Evolutionary conservation across 108 stramenopile genomes (phyloP).

Genomic region (Fistulifera solaris): DNA sequence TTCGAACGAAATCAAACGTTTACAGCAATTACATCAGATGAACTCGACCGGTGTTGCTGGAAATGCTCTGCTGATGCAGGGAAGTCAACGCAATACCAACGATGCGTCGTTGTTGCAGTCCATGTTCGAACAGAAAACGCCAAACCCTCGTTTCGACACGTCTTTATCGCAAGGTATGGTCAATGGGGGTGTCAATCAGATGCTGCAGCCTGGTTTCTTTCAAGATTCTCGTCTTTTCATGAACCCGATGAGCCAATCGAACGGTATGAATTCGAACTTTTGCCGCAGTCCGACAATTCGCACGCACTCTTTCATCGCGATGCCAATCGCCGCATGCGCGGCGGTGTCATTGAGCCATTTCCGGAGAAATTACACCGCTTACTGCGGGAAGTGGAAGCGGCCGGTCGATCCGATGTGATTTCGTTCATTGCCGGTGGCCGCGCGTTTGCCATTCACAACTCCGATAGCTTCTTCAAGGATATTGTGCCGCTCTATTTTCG

Average conservation of each 20-base stretch:
- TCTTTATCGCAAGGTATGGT: too few species aligned
- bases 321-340: slow-evolving; percentile 35
- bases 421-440: slow-evolving; percentile 64
- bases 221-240: slow-evolving; percentile 15
- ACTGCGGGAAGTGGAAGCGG: slow-evolving; percentile 51
- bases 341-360: slow-evolving; percentile 44
- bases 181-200: slow-evolving; percentile 2
- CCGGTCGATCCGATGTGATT: slow-evolving; percentile 53
- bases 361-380: slow-evolving; percentile 62
- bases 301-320: slow-evolving; percentile 28
- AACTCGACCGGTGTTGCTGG: not conserved
- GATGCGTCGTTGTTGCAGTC: slow-evolving; percentile 8
- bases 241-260: slow-evolving; percentile 14
- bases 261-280: not conserved
- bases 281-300: slow-evolving; percentile 7
- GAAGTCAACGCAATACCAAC: not conserved
- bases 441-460: slow-evolving; percentile 62
- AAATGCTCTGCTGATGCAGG: slow-evolving; percentile 6
- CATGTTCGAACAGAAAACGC: slow-evolving; percentile 9
- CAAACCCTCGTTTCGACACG: too few species aligned
- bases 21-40: slow-evolving; percentile 7
- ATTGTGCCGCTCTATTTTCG: slow-evolving; percentile 86
- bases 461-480: slow-evolving; percentile 54
- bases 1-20: slow-evolving; percentile 8
- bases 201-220: slow-evolving; percentile 11